Conservation (phyloP, 2,329 filamentous ascomycete species). For the Curvularia verruculosa region DNA sequence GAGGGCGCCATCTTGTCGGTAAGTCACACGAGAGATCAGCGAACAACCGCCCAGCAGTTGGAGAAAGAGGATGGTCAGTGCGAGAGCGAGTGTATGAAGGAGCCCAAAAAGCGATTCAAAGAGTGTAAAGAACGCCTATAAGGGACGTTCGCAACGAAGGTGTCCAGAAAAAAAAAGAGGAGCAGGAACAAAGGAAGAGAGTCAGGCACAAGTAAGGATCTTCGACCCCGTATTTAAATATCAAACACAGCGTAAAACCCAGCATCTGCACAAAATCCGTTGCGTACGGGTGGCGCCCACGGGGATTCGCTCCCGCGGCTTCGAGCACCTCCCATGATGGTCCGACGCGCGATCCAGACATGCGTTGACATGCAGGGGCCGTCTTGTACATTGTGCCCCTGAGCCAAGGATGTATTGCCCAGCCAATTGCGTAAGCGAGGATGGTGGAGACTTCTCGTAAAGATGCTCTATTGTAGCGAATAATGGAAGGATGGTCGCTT, state of each 20-base stretch:
- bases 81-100: slow-evolving; percentile 5
- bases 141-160: neutral
- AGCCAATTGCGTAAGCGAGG: slow-evolving; percentile 27
- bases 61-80: slow-evolving; percentile 11
- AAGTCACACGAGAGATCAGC: slow-evolving; percentile 8
- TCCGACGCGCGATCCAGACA: slow-evolving; percentile 20
- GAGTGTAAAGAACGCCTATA: neutral
- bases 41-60: slow-evolving; percentile 44
- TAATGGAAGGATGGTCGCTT: slow-evolving; percentile 25
- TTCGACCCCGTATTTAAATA: slow-evolving; percentile 21
- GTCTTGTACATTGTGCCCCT: slow-evolving; percentile 30
- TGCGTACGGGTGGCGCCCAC: slow-evolving; percentile 25
- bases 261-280: slow-evolving; percentile 26
- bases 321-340: slow-evolving; percentile 5
- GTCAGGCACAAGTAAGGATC: slow-evolving; percentile 13
- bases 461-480: slow-evolving; percentile 15
- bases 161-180: slow-evolving; percentile 1
- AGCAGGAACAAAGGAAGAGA: neutral
- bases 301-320: slow-evolving; percentile 24
- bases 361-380: slow-evolving; percentile 27
- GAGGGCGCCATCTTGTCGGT: slow-evolving; percentile 34
- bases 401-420: slow-evolving; percentile 27
- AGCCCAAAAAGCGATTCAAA: neutral
- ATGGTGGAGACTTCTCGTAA: slow-evolving; percentile 23
- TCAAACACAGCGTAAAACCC: slow-evolving; percentile 18